A percentile compares a stretch with the other conserved stretches of the same genome.
Evolutionary conservation across 1,139 yeast genomes (phyloP).

Genomic region (Taphrina deformans): DNA sequence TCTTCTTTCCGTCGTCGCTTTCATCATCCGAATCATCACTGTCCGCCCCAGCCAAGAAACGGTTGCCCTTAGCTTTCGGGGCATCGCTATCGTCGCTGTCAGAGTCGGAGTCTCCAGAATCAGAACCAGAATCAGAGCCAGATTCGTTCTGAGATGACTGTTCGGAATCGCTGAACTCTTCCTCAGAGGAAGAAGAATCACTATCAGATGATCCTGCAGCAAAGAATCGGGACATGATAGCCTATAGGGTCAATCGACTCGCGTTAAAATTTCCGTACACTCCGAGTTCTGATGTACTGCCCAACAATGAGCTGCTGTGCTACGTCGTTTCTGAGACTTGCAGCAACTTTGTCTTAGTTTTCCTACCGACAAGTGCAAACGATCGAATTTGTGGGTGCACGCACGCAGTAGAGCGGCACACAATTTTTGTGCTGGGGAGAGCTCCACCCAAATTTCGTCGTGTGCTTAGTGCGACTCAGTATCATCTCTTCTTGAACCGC

Average conservation of each 20-base stretch:
- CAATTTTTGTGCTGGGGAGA: neutral
- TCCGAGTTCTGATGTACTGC: neutral
- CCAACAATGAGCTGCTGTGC: neutral
- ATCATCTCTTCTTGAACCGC: neutral
- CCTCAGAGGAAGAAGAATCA: slow-evolving; percentile 56
- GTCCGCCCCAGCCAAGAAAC: slow-evolving; percentile 45
- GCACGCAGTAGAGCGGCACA: neutral
- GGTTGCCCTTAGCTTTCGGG: slow-evolving; percentile 50
- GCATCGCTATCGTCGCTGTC: slow-evolving; percentile 40
- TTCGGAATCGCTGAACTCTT: slow-evolving; percentile 41
- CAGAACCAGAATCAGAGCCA: slow-evolving; percentile 44
- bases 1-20: slow-evolving; percentile 70
- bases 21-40: slow-evolving; percentile 58
- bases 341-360: neutral
- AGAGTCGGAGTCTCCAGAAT: slow-evolving; percentile 47
- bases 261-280: neutral
- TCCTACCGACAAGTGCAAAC: neutral
- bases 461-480: neutral
- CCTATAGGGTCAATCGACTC: neutral
- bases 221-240: slow-evolving; percentile 71
- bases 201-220: slow-evolving; percentile 56
- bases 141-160: slow-evolving; percentile 49
- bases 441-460: neutral
- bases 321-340: neutral
- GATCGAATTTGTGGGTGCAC: neutral